These are phyloP conservation scores for Paramecium biaurelia DNA, from an alignment of 73 alveolate genomes.

Conservation along the genomic window DNA sequence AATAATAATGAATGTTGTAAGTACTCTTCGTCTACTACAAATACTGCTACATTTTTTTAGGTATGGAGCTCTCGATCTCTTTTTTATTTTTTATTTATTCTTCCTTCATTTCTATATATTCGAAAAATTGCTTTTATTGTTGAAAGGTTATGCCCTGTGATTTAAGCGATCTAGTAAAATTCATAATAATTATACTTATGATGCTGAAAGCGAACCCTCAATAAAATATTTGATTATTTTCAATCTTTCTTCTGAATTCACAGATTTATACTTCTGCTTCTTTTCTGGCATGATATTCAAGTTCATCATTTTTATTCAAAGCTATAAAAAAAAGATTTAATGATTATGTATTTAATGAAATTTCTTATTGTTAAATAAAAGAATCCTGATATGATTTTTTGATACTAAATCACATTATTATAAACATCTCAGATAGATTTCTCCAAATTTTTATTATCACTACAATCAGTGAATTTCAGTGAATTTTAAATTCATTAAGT, in stretches of 20 bases:
- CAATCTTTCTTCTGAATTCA: constrained; percentile 17
- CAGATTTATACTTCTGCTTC: neutral
- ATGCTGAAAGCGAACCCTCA: neutral
- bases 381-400: neutral
- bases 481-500: neutral
- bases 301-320: neutral
- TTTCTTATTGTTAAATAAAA: neutral
- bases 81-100: neutral
- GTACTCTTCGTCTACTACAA: neutral
- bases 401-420: neutral
- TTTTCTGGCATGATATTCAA: neutral
- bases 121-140: constrained; percentile 31
- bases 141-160: constrained; percentile 19
- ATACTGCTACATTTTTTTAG: neutral
- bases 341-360: neutral
- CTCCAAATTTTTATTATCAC: neutral
- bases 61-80: neutral
- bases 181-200: neutral
- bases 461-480: neutral
- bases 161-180: neutral
- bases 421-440: neutral
- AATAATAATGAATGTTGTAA: neutral
- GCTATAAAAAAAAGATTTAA: neutral
- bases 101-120: constrained; percentile 29
- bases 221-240: neutral